A percentile compares a stretch with the other conserved stretches of the same genome.
Conservation (phyloP, 768 basidiomycete genomes). For the Sarcomyxa edulis region DNA sequence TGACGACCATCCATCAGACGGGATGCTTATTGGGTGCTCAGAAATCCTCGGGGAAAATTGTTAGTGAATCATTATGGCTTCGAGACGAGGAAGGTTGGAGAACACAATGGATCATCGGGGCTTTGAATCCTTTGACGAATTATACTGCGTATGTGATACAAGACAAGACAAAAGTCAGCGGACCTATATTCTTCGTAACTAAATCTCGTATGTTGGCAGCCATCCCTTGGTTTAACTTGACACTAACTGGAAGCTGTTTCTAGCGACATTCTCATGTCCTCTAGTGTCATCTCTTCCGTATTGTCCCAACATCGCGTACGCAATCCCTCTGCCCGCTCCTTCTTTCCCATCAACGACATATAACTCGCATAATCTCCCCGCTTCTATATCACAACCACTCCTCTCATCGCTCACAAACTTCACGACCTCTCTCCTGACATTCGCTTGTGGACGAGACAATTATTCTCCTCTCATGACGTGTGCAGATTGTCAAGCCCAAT, state of each 20-base stretch:
- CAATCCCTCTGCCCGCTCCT: constrained; percentile 59
- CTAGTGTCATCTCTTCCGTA: constrained; percentile 68
- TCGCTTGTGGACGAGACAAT: constrained; percentile 73
- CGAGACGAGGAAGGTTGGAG: constrained; percentile 57
- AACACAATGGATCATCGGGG: constrained; percentile 60
- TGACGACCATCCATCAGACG: constrained; percentile 45
- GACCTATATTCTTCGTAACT: constrained; percentile 68
- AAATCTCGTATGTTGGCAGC: constrained; percentile 53
- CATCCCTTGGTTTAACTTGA: neutral
- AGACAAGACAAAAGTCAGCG: constrained; percentile 50
- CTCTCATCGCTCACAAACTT: constrained; percentile 66
- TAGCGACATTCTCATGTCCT: constrained; percentile 65
- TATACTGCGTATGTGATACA: constrained; percentile 72
- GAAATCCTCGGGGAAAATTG: constrained; percentile 29
- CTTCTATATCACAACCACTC: constrained; percentile 42
- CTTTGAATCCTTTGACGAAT: constrained; percentile 60
- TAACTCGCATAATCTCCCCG: constrained; percentile 46
- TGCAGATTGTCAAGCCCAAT: constrained; percentile 66
- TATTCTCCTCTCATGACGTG: constrained; percentile 81
- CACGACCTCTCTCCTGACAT: constrained; percentile 63
- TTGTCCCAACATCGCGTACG: constrained; percentile 67
- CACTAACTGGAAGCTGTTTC: constrained; percentile 1
- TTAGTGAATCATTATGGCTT: constrained; percentile 50
- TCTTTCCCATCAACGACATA: constrained; percentile 37
- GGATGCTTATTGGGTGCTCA: constrained; percentile 50